Percentiles rank a stretch among this genome's conserved stretches.
phyloP scores from a whole-genome alignment of 2,329 filamentous ascomycete genomes.

The Karstenula rhodostoma region DNA sequence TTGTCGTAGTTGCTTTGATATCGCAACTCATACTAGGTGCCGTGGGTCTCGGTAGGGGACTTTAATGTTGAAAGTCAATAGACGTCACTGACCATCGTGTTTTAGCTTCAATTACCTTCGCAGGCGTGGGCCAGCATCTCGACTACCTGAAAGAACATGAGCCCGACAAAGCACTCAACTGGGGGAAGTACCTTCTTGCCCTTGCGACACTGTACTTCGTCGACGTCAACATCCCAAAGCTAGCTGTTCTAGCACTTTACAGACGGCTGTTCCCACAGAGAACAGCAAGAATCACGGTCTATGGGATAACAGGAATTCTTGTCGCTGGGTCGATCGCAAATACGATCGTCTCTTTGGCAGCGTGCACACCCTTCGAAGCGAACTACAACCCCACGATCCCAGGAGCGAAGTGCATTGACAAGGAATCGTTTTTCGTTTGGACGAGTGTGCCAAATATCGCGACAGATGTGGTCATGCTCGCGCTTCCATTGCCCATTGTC shows the following conservation, averaged over 20 bases:
- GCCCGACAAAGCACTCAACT: neutral
- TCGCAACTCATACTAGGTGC: neutral
- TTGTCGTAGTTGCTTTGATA: constrained; percentile 2
- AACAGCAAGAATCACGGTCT: neutral
- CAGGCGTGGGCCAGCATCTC: constrained; percentile 6
- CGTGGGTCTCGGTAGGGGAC: neutral
- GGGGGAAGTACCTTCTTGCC: constrained; percentile 1
- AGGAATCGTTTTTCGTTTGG: constrained; percentile 3
- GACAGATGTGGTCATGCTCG: constrained; percentile 5
- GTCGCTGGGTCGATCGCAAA: neutral
- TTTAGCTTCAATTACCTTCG: constrained; percentile 1
- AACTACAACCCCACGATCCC: neutral
- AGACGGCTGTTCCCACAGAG: constrained; percentile 1
- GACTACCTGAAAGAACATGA: constrained; percentile 1
- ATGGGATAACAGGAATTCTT: neutral
- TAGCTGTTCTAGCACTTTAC: constrained; percentile 2
- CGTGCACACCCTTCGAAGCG: constrained; percentile 1
- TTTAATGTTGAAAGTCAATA: neutral
- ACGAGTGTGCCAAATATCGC: constrained; percentile 3
- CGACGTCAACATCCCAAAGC: constrained; percentile 6
- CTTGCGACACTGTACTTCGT: constrained; percentile 6
- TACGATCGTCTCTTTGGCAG: constrained; percentile 7
- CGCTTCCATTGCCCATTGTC: constrained; percentile 6
- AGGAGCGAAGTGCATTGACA: constrained; percentile 4
- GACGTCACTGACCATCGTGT: neutral